Conservation (phyloP, 1,139 yeast genomes). For the Blastobotrys illinoisensis region DNA sequence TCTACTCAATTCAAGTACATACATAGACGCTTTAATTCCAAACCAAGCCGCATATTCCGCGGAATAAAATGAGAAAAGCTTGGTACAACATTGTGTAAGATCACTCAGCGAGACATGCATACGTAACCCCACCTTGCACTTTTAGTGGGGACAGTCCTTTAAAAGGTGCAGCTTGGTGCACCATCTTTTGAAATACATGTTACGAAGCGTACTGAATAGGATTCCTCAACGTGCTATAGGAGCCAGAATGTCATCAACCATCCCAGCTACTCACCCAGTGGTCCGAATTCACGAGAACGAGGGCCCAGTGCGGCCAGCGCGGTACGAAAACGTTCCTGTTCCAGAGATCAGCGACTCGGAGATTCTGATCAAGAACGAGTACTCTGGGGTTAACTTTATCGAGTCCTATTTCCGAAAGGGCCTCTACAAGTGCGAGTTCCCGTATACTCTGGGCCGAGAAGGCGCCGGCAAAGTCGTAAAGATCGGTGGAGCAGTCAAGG, state of each 20-base stretch:
- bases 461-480: slow-evolving; percentile 73
- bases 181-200: neutral
- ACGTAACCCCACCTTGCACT: neutral
- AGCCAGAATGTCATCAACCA: slow-evolving; percentile 17
- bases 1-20: no score
- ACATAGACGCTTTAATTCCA: no score
- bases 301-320: slow-evolving; percentile 46
- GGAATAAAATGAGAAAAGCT: neutral
- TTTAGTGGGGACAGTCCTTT: neutral
- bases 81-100: neutral
- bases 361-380: slow-evolving; percentile 63
- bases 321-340: slow-evolving; percentile 48
- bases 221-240: neutral
- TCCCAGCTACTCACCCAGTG: slow-evolving; percentile 59
- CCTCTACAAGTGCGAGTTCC: slow-evolving; percentile 54
- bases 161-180: neutral
- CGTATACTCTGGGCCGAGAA: slow-evolving; percentile 73
- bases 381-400: slow-evolving; percentile 75
- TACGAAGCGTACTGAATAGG: neutral
- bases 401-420: slow-evolving; percentile 82
- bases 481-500: slow-evolving; percentile 54
- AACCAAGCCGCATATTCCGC: neutral
- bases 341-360: slow-evolving; percentile 54
- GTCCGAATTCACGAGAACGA: slow-evolving; percentile 51
- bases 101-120: neutral